A percentile compares a stretch with the other conserved stretches of the same genome.
Conservation (phyloP, 1,284 basidiomycete species). For the Marasmius tenuissimus region DNA sequence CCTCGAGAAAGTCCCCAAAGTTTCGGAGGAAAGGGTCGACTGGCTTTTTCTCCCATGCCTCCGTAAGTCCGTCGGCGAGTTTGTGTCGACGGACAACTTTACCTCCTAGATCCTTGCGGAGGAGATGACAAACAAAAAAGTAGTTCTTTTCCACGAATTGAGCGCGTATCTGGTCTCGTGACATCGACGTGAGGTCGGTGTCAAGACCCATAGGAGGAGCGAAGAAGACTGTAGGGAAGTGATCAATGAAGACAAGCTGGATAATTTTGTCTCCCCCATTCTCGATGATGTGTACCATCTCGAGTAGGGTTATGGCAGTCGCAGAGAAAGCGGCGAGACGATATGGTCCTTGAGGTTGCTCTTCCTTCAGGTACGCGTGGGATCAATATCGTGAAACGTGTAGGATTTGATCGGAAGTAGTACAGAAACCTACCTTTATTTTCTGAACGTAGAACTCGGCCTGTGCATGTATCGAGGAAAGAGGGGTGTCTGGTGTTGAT, state of each 20-base stretch:
- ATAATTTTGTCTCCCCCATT: slow-evolving; percentile 13
- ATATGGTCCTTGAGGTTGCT: slow-evolving; percentile 18
- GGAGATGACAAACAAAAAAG: neutral
- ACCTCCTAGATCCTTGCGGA: neutral
- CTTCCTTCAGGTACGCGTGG: neutral
- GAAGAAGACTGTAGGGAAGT: slow-evolving; percentile 15
- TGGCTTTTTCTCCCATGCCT: neutral
- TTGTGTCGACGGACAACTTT: neutral
- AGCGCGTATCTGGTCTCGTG: neutral
- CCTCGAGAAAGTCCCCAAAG: neutral
- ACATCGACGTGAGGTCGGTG: neutral
- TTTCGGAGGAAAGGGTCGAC: neutral
- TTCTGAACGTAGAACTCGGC: neutral
- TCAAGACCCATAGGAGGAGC: slow-evolving; percentile 2
- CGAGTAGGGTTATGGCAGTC: slow-evolving; percentile 10
- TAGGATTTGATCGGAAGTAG: neutral
- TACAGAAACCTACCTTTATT: neutral
- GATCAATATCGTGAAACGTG: neutral
- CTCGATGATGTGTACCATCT: slow-evolving; percentile 14
- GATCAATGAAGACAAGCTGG: slow-evolving; percentile 18
- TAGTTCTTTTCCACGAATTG: neutral
- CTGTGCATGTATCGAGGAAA: neutral
- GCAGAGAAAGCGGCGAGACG: slow-evolving; percentile 18
- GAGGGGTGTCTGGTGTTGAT: neutral
- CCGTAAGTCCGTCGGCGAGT: neutral